Conservation (phyloP, 441 rosid genomes). For the Isatis lusitanica region DNA sequence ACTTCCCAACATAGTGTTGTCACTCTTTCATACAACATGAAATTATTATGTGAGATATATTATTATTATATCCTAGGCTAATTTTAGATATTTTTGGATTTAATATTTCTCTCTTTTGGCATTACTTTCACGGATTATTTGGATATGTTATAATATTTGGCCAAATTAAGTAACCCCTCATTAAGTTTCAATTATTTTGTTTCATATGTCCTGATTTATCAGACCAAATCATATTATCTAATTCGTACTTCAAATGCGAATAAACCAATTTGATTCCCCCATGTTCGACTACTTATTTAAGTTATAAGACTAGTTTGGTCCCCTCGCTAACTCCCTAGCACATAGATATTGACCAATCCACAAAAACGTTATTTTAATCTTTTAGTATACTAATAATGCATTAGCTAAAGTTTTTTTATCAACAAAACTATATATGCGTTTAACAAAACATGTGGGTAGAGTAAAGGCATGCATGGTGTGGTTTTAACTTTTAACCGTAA, state of each 20-base stretch:
- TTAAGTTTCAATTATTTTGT: slow-evolving; percentile 19
- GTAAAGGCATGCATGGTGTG: not conserved
- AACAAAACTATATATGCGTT: not conserved
- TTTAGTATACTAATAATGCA: slow-evolving; percentile 12
- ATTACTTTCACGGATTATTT: slow-evolving; percentile 2
- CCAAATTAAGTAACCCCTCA: slow-evolving; percentile 8
- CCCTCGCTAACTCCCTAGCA: slow-evolving; percentile 1
- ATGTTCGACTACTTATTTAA: slow-evolving; percentile 8
- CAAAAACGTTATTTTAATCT: not conserved
- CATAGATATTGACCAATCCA: slow-evolving; percentile 7
- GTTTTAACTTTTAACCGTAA: not conserved
- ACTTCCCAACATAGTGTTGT: slow-evolving; percentile 19
- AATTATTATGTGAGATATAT: slow-evolving; percentile 3
- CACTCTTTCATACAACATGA: slow-evolving; percentile 10
- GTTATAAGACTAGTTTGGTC: not conserved
- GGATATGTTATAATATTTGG: not conserved
- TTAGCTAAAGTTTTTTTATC: not conserved
- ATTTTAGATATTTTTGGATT: not conserved
- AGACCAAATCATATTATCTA: slow-evolving; percentile 12
- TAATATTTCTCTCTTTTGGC: not conserved
- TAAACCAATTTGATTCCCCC: slow-evolving; percentile 11
- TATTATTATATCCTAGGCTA: not conserved
- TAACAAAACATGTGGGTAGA: not conserved
- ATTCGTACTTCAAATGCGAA: not conserved
- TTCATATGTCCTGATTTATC: not conserved